These are phyloP conservation scores for Fusarium sp. DNA, from an alignment of 2,329 filamentous ascomycete species.

Conservation along the genomic window DNA sequence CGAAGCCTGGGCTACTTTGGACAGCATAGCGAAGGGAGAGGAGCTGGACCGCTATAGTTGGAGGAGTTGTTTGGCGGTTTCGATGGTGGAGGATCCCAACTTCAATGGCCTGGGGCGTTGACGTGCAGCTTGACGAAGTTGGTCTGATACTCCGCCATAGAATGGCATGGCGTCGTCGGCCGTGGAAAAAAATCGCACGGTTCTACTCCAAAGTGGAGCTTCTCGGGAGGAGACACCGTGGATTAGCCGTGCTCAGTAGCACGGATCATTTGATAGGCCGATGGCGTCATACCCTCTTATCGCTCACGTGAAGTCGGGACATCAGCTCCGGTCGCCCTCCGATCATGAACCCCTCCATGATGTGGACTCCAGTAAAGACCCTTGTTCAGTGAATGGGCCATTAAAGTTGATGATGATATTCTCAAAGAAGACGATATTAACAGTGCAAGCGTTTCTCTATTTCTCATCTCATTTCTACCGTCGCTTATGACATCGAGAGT, in stretches of 20 bases:
- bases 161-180: constrained; percentile 37
- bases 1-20: constrained; percentile 46
- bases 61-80: constrained; percentile 4
- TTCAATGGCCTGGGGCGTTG: constrained; percentile 29
- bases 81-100: constrained; percentile 28
- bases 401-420: neutral
- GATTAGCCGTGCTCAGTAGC: constrained; percentile 31
- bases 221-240: neutral
- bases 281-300: constrained; percentile 32
- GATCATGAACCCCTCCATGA: constrained; percentile 17
- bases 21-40: constrained; percentile 52
- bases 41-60: neutral
- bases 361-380: neutral
- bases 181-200: constrained; percentile 42
- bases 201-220: constrained; percentile 18
- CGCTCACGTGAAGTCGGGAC: neutral
- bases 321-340: constrained; percentile 13
- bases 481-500: neutral
- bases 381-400: neutral
- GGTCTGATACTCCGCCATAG: constrained; percentile 43
- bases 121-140: constrained; percentile 35
- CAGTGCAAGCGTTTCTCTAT: neutral
- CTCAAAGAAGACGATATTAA: neutral
- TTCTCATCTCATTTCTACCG: neutral
- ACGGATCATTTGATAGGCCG: constrained; percentile 36